Conservation (phyloP, 345 rosid genomes). For the Kernera saxatilis region DNA sequence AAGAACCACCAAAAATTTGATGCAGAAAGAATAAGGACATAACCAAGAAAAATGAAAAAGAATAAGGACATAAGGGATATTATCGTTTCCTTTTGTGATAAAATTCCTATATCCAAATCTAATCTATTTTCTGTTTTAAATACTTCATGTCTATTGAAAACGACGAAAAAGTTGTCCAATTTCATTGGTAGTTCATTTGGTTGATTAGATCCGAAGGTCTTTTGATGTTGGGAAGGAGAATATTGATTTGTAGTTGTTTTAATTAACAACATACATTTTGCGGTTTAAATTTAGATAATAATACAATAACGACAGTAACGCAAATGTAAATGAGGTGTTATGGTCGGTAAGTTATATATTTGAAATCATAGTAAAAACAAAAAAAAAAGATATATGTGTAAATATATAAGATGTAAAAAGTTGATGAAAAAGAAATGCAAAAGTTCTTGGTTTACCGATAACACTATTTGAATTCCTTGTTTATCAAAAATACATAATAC, state of each 20-base stretch:
- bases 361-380: not conserved
- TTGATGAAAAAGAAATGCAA: not conserved
- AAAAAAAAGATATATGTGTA: no score
- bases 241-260: not conserved
- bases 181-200: not conserved
- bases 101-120: constrained; percentile 25
- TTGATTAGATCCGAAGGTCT: constrained; percentile 2
- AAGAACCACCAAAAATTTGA: constrained; percentile 25
- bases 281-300: no score
- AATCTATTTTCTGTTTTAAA: constrained; percentile 26
- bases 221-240: not conserved
- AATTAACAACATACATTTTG: no score
- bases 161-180: not conserved
- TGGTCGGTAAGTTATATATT: no score
- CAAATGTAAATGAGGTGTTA: no score
- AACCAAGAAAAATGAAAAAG: not conserved
- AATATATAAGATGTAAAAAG: not conserved
- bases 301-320: no score
- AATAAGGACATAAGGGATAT: constrained; percentile 22
- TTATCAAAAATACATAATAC: not conserved
- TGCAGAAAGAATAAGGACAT: constrained; percentile 24
- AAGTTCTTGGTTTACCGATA: not conserved
- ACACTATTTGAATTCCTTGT: no score
- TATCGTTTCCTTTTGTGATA: constrained; percentile 29
- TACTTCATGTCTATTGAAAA: constrained; percentile 21